Evolutionary conservation across 139 green algal species (phyloP), one percentile per base, ranked within the genome.

Genomic region (Micromonas pusilla): DNA sequence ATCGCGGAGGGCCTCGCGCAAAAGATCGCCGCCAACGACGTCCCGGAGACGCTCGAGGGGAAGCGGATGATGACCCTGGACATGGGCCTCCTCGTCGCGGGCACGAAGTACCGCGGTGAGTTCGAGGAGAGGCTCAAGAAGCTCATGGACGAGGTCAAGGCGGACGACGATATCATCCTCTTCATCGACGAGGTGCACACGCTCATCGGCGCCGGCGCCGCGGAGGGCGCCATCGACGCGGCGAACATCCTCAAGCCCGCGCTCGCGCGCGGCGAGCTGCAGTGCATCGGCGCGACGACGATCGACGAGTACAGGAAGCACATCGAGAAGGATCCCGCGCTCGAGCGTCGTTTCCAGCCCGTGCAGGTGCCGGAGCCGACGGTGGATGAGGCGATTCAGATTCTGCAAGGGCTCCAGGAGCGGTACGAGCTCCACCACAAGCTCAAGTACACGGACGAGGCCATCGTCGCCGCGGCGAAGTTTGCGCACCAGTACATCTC

Each of bases 81-180:
- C 89, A 98, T 99, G 95, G 95, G 95, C 71, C 88, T 98, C 81
- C 90, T 99, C 68, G 95, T 98, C 20, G 95, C 95, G 1, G 95
- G 95, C 64, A 98, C 95, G 83, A 99, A 99, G 91, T 98, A 99
- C 86, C 90, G 95, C 34, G 95, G 95, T 70, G 95, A 99, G 88
- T 98, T 99, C 88, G 95, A 99, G 90, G 95, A 99, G 91, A 90
- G 95, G 23, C 87, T 99, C 37, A 98, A 98, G 92, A 98, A 98
- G 92, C 89, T 99, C 52, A 98, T 99, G 95, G 92, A 98, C 52
- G 95, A 99, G 90, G 97, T 99, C 87, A 98, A 98, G 91, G 88
- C 97, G 88, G 96, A 95, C 79, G 91, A 97, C 52, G 90, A 98
- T 72, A 98, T 99, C 82, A 98, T 99, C 77, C 93, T 99, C 78